Base-by-base conservation (phyloP, 169 alveolate genomes). In the Eimeria sp. region DNA sequence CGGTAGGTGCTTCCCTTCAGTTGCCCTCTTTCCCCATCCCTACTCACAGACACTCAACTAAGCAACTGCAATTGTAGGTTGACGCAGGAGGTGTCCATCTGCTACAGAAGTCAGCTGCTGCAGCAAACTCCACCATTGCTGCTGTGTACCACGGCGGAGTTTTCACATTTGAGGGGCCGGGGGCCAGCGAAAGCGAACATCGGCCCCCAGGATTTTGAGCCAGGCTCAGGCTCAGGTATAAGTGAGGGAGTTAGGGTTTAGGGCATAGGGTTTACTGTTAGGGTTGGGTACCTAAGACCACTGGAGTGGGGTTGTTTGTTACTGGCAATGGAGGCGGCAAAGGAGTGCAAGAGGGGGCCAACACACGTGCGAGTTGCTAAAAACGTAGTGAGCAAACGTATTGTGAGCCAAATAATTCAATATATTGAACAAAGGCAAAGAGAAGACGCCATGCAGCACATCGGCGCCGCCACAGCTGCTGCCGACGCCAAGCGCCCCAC, bases 211-310 rank as follows among this genome's bases (percentile, higher is more conserved):
- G 16, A 54, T 54, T 11, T 54, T 14, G 27, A 25, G 70, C 70
- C 9, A 5, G 27, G 20, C 1, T 61, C 70, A 61, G 18, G 20
- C 70, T 54, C 20, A 54, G 0, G 61, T 54, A 7, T 54, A 54
- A 11, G 16, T 18, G 20, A 5, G n/a, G 70, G n/a, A 20, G 30
- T 73, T 73, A 73, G 54, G 51, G 83, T 73, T 73, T 73, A 73
- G 83, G 54, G 83, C 30, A 5, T 73, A 73, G 83, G 83, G 83
- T 73, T 73, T 73, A 73, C 54, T 51, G 83, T 73, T 30, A 34
- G 40, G 83, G 75, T 7, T 61, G 70, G 27, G n/a, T 61, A n/a
- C n/a, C 7, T 18, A 65, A 4, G 75, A n/a, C 43, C 14, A 6
- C 75, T 7, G 75, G 20, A 40, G 43, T 20, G 75, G 43, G 6